These are phyloP conservation scores for Bertia moriformis DNA, from an alignment of 2,329 filamentous ascomycete species.

Conservation along the genomic window DNA sequence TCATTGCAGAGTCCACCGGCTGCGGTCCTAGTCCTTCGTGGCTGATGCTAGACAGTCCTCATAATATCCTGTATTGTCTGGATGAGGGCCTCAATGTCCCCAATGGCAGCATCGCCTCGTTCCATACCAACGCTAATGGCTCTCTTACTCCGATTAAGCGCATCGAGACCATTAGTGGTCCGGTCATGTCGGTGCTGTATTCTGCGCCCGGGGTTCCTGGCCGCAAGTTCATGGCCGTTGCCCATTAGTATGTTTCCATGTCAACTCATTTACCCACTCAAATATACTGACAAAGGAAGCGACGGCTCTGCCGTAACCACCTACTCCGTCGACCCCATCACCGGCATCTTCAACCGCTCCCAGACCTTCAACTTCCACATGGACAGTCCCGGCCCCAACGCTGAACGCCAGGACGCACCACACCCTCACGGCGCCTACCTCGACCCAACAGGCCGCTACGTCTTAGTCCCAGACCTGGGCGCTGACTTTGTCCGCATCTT, in stretches of 20 bases:
- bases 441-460: conserved; percentile 28
- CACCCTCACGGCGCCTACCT: conserved; percentile 30
- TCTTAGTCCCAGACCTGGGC: conserved; percentile 33
- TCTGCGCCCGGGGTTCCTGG: not conserved
- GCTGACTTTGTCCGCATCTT: conserved; percentile 28
- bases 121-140: not conserved
- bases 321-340: not conserved
- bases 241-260: not conserved
- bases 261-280: too few species aligned
- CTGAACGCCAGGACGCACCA: conserved; percentile 25
- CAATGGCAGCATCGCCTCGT: not conserved
- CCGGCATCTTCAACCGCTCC: not conserved
- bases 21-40: not conserved
- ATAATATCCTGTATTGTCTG: not conserved
- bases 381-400: too few species aligned
- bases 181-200: not conserved
- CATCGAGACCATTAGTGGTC: not conserved
- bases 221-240: not conserved
- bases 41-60: not conserved
- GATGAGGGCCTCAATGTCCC: not conserved
- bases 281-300: not conserved
- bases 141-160: not conserved
- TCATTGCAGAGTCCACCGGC: too few species aligned
- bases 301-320: not conserved
- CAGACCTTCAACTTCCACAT: not conserved